Percentiles rank a stretch among this genome's conserved stretches.
Evolutionary conservation across 139 green algal species (phyloP).

Genomic region (Yamagishiella unicocca): DNA sequence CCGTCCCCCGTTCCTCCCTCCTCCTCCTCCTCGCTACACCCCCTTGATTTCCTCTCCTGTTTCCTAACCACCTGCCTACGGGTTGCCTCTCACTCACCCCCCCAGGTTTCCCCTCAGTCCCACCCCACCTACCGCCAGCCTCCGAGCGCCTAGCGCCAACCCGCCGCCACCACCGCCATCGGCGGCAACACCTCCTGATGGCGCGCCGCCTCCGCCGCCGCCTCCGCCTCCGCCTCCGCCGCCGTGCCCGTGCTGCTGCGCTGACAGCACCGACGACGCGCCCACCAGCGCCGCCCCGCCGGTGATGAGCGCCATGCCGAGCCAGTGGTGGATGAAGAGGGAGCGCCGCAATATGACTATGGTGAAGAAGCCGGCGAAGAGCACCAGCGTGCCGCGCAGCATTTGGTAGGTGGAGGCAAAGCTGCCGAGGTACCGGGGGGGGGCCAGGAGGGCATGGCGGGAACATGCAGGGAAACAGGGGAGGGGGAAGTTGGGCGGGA

Average conservation of each 20-base stretch:
- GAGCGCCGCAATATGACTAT: slow-evolving; percentile 77
- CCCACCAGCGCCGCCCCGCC: slow-evolving; percentile 85
- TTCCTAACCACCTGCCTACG: too few relatives aligned
- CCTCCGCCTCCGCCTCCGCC: background rate
- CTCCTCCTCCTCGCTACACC: background rate
- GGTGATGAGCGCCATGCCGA: slow-evolving; percentile 86
- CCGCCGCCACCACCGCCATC: background rate
- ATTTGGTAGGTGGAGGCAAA: slow-evolving; percentile 90
- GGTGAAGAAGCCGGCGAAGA: slow-evolving; percentile 89
- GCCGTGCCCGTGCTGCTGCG: background rate
- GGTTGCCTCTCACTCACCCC: too few relatives aligned
- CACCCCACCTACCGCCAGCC: slow-evolving; percentile 14
- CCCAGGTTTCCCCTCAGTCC: too few relatives aligned
- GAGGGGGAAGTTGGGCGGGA: background rate
- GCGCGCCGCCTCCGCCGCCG: background rate
- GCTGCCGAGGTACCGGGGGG: slow-evolving; percentile 47
- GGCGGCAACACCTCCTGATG: background rate
- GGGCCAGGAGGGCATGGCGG: background rate
- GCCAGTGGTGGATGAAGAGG: slow-evolving; percentile 87
- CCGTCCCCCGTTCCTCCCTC: background rate
- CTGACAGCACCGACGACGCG: slow-evolving; percentile 67
- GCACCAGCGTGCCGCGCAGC: slow-evolving; percentile 88
- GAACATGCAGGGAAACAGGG: too few relatives aligned
- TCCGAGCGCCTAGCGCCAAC: background rate
- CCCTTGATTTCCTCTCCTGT: too few relatives aligned